phyloP scores from a whole-genome alignment of 768 basidiomycete genomes.

The Leccinellum albellum region DNA sequence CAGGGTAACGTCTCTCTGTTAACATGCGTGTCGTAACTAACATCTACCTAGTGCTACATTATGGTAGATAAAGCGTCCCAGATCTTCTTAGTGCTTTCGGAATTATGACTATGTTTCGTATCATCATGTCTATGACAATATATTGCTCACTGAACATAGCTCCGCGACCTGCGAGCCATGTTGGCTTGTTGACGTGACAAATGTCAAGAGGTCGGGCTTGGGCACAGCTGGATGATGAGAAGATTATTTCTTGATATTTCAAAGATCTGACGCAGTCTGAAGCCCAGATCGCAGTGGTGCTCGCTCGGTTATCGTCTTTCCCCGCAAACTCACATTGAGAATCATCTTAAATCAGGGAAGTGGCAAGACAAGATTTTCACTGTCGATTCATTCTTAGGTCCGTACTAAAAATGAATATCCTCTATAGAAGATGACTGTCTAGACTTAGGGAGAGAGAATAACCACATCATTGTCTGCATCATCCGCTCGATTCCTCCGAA shows the following conservation, averaged over 20 bases:
- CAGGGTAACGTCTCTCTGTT: conserved; percentile 27
- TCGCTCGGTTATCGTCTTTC: conserved; percentile 48
- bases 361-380: conserved; percentile 72
- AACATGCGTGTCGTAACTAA: neutral
- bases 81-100: conserved; percentile 77
- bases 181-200: conserved; percentile 37
- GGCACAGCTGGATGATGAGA: conserved; percentile 37
- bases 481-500: conserved; percentile 65
- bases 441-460: conserved; percentile 70
- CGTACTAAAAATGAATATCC: conserved; percentile 5
- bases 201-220: conserved; percentile 28
- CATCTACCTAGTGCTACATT: conserved; percentile 59
- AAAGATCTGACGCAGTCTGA: conserved; percentile 35
- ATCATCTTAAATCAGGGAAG: conserved; percentile 40
- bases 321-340: conserved; percentile 65
- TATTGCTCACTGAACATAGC: conserved; percentile 56
- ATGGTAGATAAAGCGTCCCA: conserved; percentile 64
- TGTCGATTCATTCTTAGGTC: conserved; percentile 80
- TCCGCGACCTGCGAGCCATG: conserved; percentile 33
- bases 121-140: conserved; percentile 54
- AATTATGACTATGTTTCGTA: too few relatives aligned
- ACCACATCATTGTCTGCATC: conserved; percentile 67
- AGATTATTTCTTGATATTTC: neutral
- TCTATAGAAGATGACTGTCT: conserved; percentile 11
- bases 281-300: conserved; percentile 44